Base-by-base conservation (phyloP, 352 stramenopile species). In the Pythium chondricola region DNA sequence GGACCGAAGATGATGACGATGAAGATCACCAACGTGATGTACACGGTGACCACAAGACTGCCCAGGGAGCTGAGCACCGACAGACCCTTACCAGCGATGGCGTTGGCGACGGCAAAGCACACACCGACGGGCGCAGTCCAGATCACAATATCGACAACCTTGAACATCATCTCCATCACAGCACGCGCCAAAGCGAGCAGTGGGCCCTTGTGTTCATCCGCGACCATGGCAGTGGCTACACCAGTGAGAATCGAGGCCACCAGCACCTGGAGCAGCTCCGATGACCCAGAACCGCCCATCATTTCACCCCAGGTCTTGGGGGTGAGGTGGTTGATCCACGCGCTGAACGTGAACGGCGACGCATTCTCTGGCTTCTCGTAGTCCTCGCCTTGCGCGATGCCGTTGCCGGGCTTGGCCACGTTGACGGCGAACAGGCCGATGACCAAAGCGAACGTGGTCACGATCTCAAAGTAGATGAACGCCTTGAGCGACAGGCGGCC, bases 81-180 rank as follows among this genome's bases (percentile, higher is more conserved):
- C 10, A 75, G 39, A 49, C 70, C 70, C 52, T 81, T 81, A 41
- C 49, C 56, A 47, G 55, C 70, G 39, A 81, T 63, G 1, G 67
- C 64, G 32, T 68, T 62, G 38, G 70, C 70, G 32, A 81, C 61
- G 9, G 63, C 65, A 33, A 81, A 81, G 49, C 67, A 77, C 24
- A 81, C 70, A 50, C 70, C 70, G 27, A 81, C 52, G 6, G 70
- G 70, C 1, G 70, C 70, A 4, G 70, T 75, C 70, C 70, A 81
- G 49, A 81, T 81, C 30, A 81, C 58, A 54, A 81, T 81, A 49
- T 74, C 67, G 11, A 81, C 70, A 43, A 81, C 75, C 52, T 81
- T 81, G 52, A 81, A 81, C 70, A 81, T 81, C 60, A 81, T 73
- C 50, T 76, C 63, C n/a, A 81, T 67, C 2, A 81, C 58, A 4